Conservation (phyloP, 1,139 yeast genomes). For the Debaryomyces nepalensis region DNA sequence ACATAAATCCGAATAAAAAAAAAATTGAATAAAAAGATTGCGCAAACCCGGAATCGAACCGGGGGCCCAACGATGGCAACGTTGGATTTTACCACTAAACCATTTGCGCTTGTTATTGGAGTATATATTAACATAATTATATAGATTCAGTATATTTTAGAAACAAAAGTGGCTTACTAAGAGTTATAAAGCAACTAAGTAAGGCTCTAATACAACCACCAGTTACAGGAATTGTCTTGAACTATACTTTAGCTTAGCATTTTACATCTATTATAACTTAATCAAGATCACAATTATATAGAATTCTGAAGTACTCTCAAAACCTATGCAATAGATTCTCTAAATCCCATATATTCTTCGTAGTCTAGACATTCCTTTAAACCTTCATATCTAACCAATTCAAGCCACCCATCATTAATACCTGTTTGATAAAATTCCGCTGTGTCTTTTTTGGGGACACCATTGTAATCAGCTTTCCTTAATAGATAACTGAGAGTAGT, state of each 20-base stretch:
- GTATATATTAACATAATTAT: not conserved
- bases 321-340: constrained; percentile 13
- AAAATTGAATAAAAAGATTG: constrained; percentile 11
- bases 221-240: too few species aligned
- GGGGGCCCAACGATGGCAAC: constrained; percentile 20
- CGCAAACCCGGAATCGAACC: constrained; percentile 21
- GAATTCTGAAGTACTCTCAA: not conserved
- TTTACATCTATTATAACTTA: too few species aligned
- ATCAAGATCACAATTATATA: constrained; percentile 22
- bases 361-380: constrained; percentile 34
- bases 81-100: constrained; percentile 20
- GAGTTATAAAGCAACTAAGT: not conserved
- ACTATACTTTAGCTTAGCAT: too few species aligned
- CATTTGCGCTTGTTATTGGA: constrained; percentile 14
- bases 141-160: too few species aligned
- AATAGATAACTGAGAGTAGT: constrained; percentile 75
- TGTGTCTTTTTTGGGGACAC: constrained; percentile 23
- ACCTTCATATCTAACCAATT: constrained; percentile 45
- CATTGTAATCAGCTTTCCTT: constrained; percentile 61
- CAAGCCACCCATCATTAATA: constrained; percentile 40
- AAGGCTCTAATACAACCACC: too few species aligned
- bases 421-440: constrained; percentile 36
- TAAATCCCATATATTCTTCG: constrained; percentile 28
- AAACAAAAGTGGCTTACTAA: too few species aligned
- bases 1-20: not conserved